Percentiles rank a stretch among this genome's conserved stretches.
Evolutionary conservation across 2,329 filamentous ascomycete species (phyloP).

Genomic region (Pseudopyricularia javanii): DNA sequence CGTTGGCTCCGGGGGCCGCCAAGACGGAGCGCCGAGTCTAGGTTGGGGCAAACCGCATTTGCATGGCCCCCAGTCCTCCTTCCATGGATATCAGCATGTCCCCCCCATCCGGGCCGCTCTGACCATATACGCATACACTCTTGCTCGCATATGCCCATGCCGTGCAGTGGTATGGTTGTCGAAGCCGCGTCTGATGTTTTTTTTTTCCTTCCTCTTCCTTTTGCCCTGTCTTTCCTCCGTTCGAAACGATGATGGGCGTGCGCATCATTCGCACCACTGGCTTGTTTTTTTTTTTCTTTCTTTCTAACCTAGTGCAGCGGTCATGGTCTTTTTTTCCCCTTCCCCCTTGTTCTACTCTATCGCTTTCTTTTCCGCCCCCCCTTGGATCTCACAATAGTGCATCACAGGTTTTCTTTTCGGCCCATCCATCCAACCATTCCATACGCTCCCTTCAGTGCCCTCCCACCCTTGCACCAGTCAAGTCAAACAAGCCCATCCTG

Average conservation of each 20-base stretch:
- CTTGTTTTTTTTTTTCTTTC: constrained; percentile 7
- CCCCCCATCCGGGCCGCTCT: constrained; percentile 8
- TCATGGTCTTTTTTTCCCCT: not conserved
- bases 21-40: not conserved
- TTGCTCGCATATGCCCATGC: constrained; percentile 1
- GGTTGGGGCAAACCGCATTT: not conserved
- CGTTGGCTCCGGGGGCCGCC: not conserved
- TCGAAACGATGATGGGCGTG: constrained; percentile 3
- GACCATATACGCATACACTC: constrained; percentile 6
- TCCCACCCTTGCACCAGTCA: not conserved
- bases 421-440: not conserved
- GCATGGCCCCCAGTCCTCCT: not conserved
- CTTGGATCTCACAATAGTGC: not conserved
- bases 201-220: constrained; percentile 15
- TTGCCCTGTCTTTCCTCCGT: constrained; percentile 5
- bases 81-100: not conserved
- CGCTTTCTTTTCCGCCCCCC: constrained; percentile 1
- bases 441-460: not conserved
- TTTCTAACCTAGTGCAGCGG: not conserved
- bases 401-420: not conserved
- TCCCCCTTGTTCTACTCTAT: constrained; percentile 1
- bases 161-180: constrained; percentile 11
- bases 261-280: constrained; percentile 4
- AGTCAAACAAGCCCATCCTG: not conserved
- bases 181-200: constrained; percentile 12